A percentile compares a stretch with the other conserved stretches of the same genome.
These are phyloP conservation scores for Davidsoniella australis DNA, from an alignment of 2,329 filamentous ascomycete species.

Conservation along the genomic window DNA sequence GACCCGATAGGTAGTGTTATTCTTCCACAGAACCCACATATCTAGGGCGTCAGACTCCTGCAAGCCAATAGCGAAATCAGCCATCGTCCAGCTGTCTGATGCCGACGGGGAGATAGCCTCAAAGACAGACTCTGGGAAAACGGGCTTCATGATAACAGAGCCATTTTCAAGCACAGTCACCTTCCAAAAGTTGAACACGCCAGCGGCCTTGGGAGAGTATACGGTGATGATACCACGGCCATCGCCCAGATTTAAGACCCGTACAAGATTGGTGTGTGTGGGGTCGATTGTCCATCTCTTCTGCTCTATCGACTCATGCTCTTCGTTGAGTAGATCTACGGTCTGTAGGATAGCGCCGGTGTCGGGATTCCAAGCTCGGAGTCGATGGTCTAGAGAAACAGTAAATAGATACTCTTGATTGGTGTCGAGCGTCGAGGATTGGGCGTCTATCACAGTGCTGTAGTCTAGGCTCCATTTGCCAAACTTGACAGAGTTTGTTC, in stretches of 20 bases:
- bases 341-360: conserved; percentile 61
- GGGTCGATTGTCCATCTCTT: conserved; percentile 66
- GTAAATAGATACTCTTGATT: conserved; percentile 41
- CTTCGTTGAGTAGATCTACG: conserved; percentile 58
- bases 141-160: conserved; percentile 48
- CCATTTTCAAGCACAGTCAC: conserved; percentile 49
- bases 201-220: conserved; percentile 72
- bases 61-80: conserved; percentile 52
- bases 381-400: conserved; percentile 71
- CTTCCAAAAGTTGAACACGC: conserved; percentile 89
- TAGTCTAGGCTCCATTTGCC: conserved; percentile 49
- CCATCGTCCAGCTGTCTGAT: conserved; percentile 63
- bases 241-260: conserved; percentile 43
- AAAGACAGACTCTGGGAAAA: conserved; percentile 41
- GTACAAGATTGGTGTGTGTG: conserved; percentile 58
- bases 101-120: conserved; percentile 49
- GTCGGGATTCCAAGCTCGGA: conserved; percentile 80
- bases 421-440: conserved; percentile 34
- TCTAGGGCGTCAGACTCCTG: conserved; percentile 36
- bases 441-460: conserved; percentile 47
- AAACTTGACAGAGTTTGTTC: conserved; percentile 44
- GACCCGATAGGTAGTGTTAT: conserved; percentile 61
- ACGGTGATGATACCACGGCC: conserved; percentile 50
- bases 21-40: conserved; percentile 71
- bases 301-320: conserved; percentile 37